These are phyloP conservation scores for Pleodorina starrii DNA, from an alignment of 139 green algal species.

Conservation along the genomic window DNA sequence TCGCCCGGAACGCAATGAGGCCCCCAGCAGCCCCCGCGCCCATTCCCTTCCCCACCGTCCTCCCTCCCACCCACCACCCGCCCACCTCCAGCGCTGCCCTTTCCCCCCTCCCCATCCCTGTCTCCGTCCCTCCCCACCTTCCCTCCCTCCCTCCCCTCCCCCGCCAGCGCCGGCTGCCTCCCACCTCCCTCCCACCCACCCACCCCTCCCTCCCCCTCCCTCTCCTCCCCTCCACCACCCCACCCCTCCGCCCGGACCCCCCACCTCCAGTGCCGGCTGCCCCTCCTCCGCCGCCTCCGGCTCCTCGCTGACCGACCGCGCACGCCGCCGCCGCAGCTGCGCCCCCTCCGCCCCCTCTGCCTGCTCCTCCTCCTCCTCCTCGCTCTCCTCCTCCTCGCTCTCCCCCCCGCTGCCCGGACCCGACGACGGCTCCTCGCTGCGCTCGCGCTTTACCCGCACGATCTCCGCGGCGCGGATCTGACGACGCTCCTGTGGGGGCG, in stretches of 20 bases:
- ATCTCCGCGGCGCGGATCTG: slow-evolving; percentile 69
- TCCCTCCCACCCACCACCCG: no score
- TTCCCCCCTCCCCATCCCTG: neutral
- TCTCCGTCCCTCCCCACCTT: neutral
- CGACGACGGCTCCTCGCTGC: slow-evolving; percentile 30
- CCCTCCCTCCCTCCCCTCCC: neutral
- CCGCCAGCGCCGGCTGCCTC: no score
- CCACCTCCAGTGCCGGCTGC: slow-evolving; percentile 9
- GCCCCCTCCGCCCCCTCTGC: slow-evolving; percentile 22
- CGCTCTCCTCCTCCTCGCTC: slow-evolving; percentile 10
- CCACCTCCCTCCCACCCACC: neutral
- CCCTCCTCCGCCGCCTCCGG: slow-evolving; percentile 13
- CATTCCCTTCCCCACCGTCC: no score
- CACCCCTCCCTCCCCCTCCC: neutral
- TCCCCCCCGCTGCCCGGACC: slow-evolving; percentile 6
- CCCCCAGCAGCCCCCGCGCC: no score
- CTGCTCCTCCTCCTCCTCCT: slow-evolving; percentile 49
- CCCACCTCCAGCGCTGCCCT: neutral
- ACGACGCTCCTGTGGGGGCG: slow-evolving; percentile 25
- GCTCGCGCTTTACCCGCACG: slow-evolving; percentile 48
- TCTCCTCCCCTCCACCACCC: neutral
- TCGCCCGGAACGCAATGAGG: no score
- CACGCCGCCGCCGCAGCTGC: neutral
- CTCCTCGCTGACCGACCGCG: slow-evolving; percentile 7
- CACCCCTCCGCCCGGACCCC: neutral